Conservation (phyloP, 2,329 filamentous ascomycete species). For the Cryphonectria japonica region DNA sequence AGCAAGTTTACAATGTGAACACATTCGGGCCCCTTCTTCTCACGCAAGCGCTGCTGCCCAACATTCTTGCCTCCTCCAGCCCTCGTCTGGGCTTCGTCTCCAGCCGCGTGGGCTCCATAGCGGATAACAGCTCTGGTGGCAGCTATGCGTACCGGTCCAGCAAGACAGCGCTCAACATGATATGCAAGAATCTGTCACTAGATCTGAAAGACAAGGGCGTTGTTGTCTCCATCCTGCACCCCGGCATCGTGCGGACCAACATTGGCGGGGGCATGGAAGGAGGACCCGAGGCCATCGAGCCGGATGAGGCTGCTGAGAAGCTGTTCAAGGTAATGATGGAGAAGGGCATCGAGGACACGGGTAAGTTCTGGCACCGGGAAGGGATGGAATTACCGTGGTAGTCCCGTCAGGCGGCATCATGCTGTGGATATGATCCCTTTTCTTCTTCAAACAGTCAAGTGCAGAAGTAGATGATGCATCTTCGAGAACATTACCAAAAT, state of each 20-base stretch:
- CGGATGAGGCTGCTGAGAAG: conserved; percentile 49
- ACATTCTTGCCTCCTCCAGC: conserved; percentile 38
- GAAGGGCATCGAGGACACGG: conserved; percentile 22
- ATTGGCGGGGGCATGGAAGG: conserved; percentile 34
- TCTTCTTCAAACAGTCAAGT: too few relatives aligned
- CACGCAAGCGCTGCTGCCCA: conserved; percentile 48
- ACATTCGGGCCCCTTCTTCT: conserved; percentile 49
- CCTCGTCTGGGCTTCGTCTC: conserved; percentile 47
- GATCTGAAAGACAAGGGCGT: conserved; percentile 45
- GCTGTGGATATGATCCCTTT: too few relatives aligned
- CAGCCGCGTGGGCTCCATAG: conserved; percentile 47
- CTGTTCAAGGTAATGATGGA: conserved; percentile 35
- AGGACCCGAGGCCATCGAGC: conserved; percentile 44
- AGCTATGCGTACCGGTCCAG: conserved; percentile 48
- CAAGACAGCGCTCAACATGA: conserved; percentile 49
- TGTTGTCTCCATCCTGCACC: conserved; percentile 47
- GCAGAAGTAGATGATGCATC: background rate
- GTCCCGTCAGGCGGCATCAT: conserved; percentile 7
- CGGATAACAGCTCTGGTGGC: conserved; percentile 46
- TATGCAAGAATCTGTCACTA: conserved; percentile 48
- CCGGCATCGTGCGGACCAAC: conserved; percentile 45
- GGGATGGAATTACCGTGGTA: conserved; percentile 25
- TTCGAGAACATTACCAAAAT: background rate
- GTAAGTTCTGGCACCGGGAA: conserved; percentile 24
- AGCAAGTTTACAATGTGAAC: conserved; percentile 47